phyloP scores from a whole-genome alignment of 2,329 filamentous ascomycete species.

The Neofusicoccum kwambonambiense region DNA sequence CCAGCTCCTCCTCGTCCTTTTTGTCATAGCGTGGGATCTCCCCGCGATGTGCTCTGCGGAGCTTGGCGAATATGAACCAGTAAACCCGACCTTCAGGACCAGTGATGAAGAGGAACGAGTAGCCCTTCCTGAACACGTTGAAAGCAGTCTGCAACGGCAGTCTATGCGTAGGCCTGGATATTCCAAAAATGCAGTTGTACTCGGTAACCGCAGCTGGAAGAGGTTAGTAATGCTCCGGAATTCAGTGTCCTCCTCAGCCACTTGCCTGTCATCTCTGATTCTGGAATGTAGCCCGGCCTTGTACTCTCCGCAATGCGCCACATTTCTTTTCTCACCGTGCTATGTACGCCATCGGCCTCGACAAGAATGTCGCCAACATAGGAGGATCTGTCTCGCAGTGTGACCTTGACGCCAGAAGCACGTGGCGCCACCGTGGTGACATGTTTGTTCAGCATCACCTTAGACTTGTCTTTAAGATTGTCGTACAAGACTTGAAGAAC shows the following conservation, averaged over 20 bases:
- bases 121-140: neutral
- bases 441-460: neutral
- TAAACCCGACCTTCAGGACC: constrained; percentile 24
- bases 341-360: constrained; percentile 17
- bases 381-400: neutral
- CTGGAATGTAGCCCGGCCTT: constrained; percentile 5
- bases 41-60: constrained; percentile 25
- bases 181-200: neutral
- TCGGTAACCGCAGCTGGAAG: neutral
- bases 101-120: constrained; percentile 21
- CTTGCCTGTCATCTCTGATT: neutral
- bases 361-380: constrained; percentile 13
- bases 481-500: constrained; percentile 20
- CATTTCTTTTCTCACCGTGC: constrained; percentile 8
- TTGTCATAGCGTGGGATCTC: constrained; percentile 31
- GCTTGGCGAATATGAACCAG: constrained; percentile 28
- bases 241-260: neutral
- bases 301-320: constrained; percentile 19
- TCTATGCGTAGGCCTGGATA: neutral
- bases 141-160: neutral
- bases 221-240: neutral
- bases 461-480: neutral
- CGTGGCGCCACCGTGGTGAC: constrained; percentile 2
- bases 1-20: constrained; percentile 31
- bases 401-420: neutral